Evolutionary conservation across 345 rosid species (phyloP), one percentile per base, ranked within the genome.

Genomic region (Aquilaria sinensis): DNA sequence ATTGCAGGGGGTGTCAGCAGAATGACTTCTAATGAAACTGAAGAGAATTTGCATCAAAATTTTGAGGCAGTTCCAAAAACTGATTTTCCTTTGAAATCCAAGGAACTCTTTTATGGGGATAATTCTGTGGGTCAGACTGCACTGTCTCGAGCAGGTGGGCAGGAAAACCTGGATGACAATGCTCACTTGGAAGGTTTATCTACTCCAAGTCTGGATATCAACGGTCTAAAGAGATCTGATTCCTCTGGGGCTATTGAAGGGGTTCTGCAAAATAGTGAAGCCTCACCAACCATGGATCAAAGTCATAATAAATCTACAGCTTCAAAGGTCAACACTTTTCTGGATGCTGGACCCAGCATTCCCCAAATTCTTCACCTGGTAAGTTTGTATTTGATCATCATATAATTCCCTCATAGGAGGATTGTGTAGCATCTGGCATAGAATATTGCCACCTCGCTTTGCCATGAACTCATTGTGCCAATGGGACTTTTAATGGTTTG

Each of bases 351-450:
- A 37, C 93, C 97, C 72, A 90, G 99, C 84, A 87, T 94, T 74
- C 96, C 97, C 61, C 97, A 94, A 81, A 81, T 90, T 82, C 90
- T 94, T 76, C 93, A 94, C 76, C 75, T 82, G 93, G 99, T 94
- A 60, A 81, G 85, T 6, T 37, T 37, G 43, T 37, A 37, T 37
- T 37, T 37, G 5, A 37, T 37, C 5, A 9, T 5, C 5, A 9
- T 37, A 37, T 37, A 5, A 37, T 37, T 37, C 43, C 43, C 43
- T 37, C 43, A 37, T 37, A 37, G 3, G 43, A 37, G 43, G 43
- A 37, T 37, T 37, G 43, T 37, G 43, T 9, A 9, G 43, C 43
- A 37, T 9, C 43, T 37, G 5, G 5, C 43, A 37, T 37, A 37
- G 4, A 37, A 37, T 37, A 8, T 37, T 37, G 43, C 7, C 43